Evolutionary conservation across 1,139 yeast species (phyloP).

Genomic region (Geotrichum candidum): DNA sequence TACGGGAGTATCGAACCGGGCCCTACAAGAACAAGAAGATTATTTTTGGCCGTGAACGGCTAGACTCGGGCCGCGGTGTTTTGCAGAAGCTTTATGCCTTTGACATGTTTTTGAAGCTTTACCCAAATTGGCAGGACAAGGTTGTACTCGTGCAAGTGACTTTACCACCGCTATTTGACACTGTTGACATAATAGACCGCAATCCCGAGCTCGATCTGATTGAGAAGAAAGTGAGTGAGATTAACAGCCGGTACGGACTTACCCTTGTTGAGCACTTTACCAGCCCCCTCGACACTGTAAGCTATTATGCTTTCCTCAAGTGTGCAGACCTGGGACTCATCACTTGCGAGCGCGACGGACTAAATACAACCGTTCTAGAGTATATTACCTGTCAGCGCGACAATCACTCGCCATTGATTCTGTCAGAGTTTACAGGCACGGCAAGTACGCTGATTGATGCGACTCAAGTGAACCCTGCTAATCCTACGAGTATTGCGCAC

Average conservation of each 20-base stretch:
- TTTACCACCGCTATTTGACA: constrained; percentile 58
- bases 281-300: constrained; percentile 78
- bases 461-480: constrained; percentile 68
- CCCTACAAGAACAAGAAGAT: constrained; percentile 69
- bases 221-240: constrained; percentile 76
- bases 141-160: constrained; percentile 90
- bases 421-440: constrained; percentile 87
- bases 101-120: constrained; percentile 79
- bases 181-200: constrained; percentile 13
- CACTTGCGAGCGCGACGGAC: constrained; percentile 89
- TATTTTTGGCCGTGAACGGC: constrained; percentile 90
- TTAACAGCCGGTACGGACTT: constrained; percentile 75
- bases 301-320: constrained; percentile 77
- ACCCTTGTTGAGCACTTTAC: constrained; percentile 80
- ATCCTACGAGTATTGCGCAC: constrained; percentile 83
- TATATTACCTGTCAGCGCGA: constrained; percentile 80
- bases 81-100: constrained; percentile 92
- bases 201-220: constrained; percentile 38
- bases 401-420: constrained; percentile 58
- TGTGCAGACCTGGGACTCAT: constrained; percentile 89
- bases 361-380: constrained; percentile 90
- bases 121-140: constrained; percentile 83
- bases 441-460: constrained; percentile 76
- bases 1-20: constrained; percentile 44
- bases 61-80: constrained; percentile 92